Conservation (phyloP, 257 asterid genomes). For the Nicotiana tabacum region DNA sequence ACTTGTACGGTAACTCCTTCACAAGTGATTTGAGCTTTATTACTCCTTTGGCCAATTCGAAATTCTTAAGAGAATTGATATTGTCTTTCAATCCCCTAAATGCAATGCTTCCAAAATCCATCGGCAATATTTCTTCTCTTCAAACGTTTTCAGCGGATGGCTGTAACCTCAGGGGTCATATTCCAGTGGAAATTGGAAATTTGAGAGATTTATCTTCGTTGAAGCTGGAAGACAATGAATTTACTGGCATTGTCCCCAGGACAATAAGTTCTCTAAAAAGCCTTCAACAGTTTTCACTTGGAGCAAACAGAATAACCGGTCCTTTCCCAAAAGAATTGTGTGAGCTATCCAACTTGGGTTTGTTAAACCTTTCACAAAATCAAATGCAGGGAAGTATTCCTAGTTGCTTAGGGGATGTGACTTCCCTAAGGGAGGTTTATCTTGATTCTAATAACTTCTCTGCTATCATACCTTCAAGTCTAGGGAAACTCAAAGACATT, state of each 20-base stretch:
- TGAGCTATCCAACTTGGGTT: neutral
- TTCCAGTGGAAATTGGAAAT: slow-evolving; percentile 20
- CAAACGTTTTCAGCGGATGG: neutral
- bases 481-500: neutral
- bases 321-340: slow-evolving; percentile 17
- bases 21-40: slow-evolving; percentile 16
- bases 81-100: neutral
- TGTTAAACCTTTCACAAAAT: slow-evolving; percentile 14
- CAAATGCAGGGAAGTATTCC: slow-evolving; percentile 22
- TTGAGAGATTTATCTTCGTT: slow-evolving; percentile 15
- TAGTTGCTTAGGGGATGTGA: slow-evolving; percentile 19
- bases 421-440: slow-evolving; percentile 19
- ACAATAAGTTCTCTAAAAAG: slow-evolving; percentile 3
- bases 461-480: neutral
- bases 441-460: slow-evolving; percentile 8
- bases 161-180: neutral
- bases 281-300: slow-evolving; percentile 11
- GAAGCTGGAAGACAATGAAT: slow-evolving; percentile 6
- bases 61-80: neutral
- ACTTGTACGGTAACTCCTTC: neutral
- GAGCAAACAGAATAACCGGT: slow-evolving; percentile 15
- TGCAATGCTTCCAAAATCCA: neutral
- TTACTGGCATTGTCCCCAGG: slow-evolving; percentile 19
- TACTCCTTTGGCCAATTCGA: slow-evolving; percentile 26
- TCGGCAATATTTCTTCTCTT: slow-evolving; percentile 6